A percentile compares a stretch with the other conserved stretches of the same genome.
phyloP scores from a whole-genome alignment of 108 stramenopile genomes.

The Conticribra guillardii region DNA sequence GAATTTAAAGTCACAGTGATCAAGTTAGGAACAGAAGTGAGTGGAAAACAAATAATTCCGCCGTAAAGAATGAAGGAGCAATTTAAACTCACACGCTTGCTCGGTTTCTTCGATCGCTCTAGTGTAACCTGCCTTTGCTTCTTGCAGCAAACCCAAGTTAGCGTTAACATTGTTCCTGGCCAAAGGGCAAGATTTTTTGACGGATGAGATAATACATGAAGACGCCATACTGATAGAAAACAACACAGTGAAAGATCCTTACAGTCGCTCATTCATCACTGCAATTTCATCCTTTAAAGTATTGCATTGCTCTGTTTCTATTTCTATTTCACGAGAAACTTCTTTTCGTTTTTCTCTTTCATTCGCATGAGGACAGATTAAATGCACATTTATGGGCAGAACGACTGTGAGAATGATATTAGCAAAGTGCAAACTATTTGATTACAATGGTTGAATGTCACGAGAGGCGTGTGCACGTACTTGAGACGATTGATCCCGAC shows the following conservation, averaged over 20 bases:
- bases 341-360: constrained; percentile 14
- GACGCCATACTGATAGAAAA: not conserved
- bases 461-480: too few relatives aligned
- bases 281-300: constrained; percentile 20
- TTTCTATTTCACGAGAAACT: constrained; percentile 6
- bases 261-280: constrained; percentile 11
- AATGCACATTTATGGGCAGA: too few relatives aligned
- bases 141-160: constrained; percentile 6
- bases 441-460: too few relatives aligned
- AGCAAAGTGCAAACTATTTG: too few relatives aligned
- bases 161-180: constrained; percentile 14
- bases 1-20: not conserved
- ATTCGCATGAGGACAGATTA: too few relatives aligned
- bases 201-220: not conserved
- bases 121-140: constrained; percentile 19
- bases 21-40: not conserved
- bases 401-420: too few relatives aligned
- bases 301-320: constrained; percentile 4
- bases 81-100: constrained; percentile 21
- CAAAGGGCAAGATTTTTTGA: too few relatives aligned
- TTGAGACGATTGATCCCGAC: constrained; percentile 18
- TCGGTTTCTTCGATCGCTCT: constrained; percentile 29
- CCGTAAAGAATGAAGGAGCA: not conserved
- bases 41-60: not conserved
- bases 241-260: not conserved